phyloP scores from a whole-genome alignment of 192 early-diverging fungal species.

The Rhizophagus sp. region DNA sequence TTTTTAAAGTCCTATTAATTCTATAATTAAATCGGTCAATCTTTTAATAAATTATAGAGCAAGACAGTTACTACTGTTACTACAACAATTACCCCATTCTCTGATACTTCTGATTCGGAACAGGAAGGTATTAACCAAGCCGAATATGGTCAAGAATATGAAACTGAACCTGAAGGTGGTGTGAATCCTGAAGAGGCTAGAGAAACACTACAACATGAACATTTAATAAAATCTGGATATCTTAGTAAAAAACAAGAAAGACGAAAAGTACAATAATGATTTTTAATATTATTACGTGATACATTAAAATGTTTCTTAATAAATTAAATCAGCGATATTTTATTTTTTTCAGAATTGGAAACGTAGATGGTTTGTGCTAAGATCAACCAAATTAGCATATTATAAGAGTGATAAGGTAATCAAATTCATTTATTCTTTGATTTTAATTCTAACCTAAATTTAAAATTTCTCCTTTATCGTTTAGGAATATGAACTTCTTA shows the following conservation, averaged over 20 bases:
- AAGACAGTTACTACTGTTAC: neutral
- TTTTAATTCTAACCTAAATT: neutral
- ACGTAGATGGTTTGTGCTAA: slow-evolving; percentile 83
- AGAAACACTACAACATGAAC: slow-evolving; percentile 53
- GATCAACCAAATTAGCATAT: slow-evolving; percentile 75
- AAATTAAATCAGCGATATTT: neutral
- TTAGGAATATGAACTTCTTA: slow-evolving; percentile 77
- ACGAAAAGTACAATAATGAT: slow-evolving; percentile 44
- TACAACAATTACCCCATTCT: neutral
- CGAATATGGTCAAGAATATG: slow-evolving; percentile 14
- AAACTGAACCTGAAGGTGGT: slow-evolving; percentile 48
- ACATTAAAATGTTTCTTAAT: neutral
- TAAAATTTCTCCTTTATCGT: neutral
- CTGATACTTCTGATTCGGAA: slow-evolving; percentile 32
- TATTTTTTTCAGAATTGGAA: slow-evolving; percentile 68
- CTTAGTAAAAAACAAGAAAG: slow-evolving; percentile 60
- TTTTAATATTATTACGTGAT: neutral
- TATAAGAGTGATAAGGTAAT: slow-evolving; percentile 81
- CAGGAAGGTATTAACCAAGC: neutral
- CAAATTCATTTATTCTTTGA: neutral
- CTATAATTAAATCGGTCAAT: neutral
- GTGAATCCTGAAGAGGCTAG: slow-evolving; percentile 46
- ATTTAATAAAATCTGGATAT: slow-evolving; percentile 57
- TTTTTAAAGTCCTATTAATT: too few species aligned
- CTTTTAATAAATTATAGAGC: neutral